These are phyloP conservation scores for Fibroporia radiculosa DNA, from an alignment of 768 basidiomycete species.

Conservation along the genomic window DNA sequence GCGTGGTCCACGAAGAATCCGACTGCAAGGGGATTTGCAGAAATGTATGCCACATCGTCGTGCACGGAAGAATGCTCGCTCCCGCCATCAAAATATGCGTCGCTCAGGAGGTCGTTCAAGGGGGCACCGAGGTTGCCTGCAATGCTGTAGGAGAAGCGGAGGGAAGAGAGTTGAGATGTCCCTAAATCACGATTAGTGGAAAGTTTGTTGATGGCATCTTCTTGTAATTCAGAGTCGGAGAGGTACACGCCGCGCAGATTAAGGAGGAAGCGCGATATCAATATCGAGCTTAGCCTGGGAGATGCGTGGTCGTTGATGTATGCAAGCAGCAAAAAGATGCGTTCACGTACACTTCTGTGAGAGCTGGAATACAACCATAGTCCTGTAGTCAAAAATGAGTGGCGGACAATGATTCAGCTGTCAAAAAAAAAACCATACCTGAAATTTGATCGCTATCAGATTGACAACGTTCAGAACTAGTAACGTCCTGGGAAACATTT, in stretches of 20 bases:
- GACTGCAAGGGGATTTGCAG: not conserved
- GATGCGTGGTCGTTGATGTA: not conserved
- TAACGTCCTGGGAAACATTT: not conserved
- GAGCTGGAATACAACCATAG: constrained; percentile 2
- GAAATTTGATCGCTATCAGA: constrained; percentile 3
- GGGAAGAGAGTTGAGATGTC: not conserved
- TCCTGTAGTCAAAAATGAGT: too few species aligned
- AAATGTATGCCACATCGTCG: constrained; percentile 1
- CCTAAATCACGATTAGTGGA: not conserved
- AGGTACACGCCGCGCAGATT: constrained; percentile 8
- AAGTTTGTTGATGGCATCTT: not conserved
- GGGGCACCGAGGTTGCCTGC: constrained; percentile 5
- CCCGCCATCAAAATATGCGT: not conserved
- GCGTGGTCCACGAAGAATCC: not conserved
- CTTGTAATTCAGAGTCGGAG: too few species aligned
- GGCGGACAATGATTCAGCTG: not conserved
- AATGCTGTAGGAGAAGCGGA: not conserved
- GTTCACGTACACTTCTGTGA: constrained; percentile 2
- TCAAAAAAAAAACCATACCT: not conserved
- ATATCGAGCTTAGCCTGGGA: constrained; percentile 3
- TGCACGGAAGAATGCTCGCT: not conserved
- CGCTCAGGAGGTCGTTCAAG: not conserved
- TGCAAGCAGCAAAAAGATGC: not conserved
- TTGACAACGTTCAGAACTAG: constrained; percentile 2
- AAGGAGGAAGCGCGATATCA: constrained; percentile 12